These are phyloP conservation scores for Oemleria cerasiformis DNA, from an alignment of 306 rosid species.

Conservation along the genomic window DNA sequence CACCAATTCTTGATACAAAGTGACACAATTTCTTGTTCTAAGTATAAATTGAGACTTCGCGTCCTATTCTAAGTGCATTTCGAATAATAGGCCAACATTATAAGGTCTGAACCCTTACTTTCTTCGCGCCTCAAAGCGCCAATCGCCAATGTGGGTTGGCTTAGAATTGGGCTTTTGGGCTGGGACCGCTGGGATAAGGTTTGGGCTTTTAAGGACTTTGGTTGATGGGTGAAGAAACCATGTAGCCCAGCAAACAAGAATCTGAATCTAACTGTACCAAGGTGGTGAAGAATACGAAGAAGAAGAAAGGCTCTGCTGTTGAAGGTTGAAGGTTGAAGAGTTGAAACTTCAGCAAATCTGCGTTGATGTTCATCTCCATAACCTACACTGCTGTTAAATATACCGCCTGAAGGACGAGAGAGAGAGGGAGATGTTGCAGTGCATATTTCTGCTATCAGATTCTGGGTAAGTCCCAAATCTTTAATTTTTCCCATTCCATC, in stretches of 20 bases:
- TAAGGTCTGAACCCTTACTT: too few relatives aligned
- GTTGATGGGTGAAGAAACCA: background rate
- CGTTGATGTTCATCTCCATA: background rate
- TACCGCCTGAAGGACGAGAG: background rate
- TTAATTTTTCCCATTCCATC: background rate
- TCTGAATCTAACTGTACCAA: background rate
- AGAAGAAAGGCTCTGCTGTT: background rate
- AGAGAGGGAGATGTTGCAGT: conserved; percentile 67
- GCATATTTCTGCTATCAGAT: conserved; percentile 93
- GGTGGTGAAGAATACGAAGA: background rate
- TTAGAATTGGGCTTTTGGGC: conserved; percentile 1
- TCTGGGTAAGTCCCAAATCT: conserved; percentile 59
- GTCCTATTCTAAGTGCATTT: too few relatives aligned
- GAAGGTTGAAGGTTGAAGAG: background rate
- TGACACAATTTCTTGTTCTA: too few relatives aligned
- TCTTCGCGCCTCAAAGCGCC: background rate
- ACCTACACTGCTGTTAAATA: background rate
- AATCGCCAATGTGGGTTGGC: background rate
- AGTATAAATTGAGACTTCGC: too few relatives aligned
- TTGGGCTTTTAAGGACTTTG: background rate
- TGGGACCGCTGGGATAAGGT: background rate
- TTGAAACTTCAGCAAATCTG: background rate
- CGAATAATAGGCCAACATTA: too few relatives aligned
- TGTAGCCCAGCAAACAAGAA: background rate
- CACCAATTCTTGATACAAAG: too few relatives aligned